Conservation (phyloP, 257 asterid species). For the Salvia miltiorrhiza region DNA sequence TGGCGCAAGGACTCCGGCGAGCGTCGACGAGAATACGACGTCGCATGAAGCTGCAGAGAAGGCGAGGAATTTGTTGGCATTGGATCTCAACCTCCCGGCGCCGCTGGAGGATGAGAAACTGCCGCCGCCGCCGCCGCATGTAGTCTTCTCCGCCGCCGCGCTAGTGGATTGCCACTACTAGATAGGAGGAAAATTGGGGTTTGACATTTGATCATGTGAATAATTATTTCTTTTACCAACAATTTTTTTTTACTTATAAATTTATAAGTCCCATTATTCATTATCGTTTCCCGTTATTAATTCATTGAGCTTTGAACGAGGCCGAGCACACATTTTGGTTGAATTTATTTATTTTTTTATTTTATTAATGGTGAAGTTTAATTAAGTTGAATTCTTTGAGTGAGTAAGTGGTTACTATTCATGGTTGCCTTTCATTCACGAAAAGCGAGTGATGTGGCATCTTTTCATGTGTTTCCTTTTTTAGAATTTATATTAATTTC, state of each 20-base stretch:
- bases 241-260: slow-evolving; percentile 3
- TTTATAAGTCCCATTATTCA: slow-evolving; percentile 25
- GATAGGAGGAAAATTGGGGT: slow-evolving; percentile 20
- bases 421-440: slow-evolving; percentile 71
- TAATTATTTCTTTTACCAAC: slow-evolving; percentile 20
- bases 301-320: slow-evolving; percentile 19
- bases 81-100: slow-evolving; percentile 86
- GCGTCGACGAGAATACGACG: slow-evolving; percentile 13
- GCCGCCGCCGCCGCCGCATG: slow-evolving; percentile 31
- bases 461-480: slow-evolving; percentile 10
- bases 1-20: not conserved
- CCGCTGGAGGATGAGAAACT: slow-evolving; percentile 50
- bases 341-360: not conserved
- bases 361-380: not conserved
- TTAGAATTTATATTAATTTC: too few relatives aligned
- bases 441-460: slow-evolving; percentile 58
- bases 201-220: slow-evolving; percentile 43
- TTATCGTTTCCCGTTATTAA: slow-evolving; percentile 19
- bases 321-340: slow-evolving; percentile 17
- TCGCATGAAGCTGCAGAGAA: slow-evolving; percentile 29
- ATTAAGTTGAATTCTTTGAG: slow-evolving; percentile 48
- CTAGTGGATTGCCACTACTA: slow-evolving; percentile 73
- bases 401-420: slow-evolving; percentile 61
- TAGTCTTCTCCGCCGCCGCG: slow-evolving; percentile 52
- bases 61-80: slow-evolving; percentile 34